Percentiles rank a stretch among this genome's conserved stretches.
These are phyloP conservation scores for Jamesozyma jinghongensis DNA, from an alignment of 805 yeast genomes.

Conservation along the genomic window DNA sequence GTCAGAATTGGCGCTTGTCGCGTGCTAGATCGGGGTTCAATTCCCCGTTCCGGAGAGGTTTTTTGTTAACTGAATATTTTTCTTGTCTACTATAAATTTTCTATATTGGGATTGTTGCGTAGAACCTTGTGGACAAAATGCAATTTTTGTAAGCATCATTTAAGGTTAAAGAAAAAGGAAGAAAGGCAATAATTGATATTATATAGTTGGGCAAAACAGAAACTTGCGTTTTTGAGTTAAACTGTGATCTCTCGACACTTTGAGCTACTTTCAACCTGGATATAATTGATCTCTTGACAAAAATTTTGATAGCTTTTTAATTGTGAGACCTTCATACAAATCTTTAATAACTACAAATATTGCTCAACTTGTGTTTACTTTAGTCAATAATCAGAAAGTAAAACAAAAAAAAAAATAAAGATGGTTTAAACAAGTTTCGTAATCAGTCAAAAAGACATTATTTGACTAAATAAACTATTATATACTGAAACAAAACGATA, in stretches of 20 bases:
- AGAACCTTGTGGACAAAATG: too few species aligned
- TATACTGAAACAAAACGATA: neutral
- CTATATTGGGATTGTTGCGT: too few species aligned
- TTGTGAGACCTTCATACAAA: neutral
- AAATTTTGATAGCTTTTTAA: too few species aligned
- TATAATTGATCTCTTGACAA: too few species aligned
- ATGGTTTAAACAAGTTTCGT: neutral
- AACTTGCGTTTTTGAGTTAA: neutral
- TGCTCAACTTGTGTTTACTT: neutral
- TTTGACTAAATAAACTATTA: neutral
- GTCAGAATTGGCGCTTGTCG: slow-evolving; percentile 7
- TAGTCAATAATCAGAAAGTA: neutral
- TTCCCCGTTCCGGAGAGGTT: slow-evolving; percentile 7
- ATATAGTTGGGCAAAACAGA: neutral
- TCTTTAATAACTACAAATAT: too few species aligned
- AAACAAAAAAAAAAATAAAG: neutral
- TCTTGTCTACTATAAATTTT: neutral
- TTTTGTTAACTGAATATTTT: neutral
- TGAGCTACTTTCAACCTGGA: too few species aligned
- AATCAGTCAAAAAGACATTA: neutral
- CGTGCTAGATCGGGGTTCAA: too few species aligned
- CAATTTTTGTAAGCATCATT: too few species aligned
- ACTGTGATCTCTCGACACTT: too few species aligned
- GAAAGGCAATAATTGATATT: too few species aligned
- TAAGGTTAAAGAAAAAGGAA: too few species aligned